phyloP scores from a whole-genome alignment of 164 flowering plant genomes.

The Chloranthus sessilifolius region DNA sequence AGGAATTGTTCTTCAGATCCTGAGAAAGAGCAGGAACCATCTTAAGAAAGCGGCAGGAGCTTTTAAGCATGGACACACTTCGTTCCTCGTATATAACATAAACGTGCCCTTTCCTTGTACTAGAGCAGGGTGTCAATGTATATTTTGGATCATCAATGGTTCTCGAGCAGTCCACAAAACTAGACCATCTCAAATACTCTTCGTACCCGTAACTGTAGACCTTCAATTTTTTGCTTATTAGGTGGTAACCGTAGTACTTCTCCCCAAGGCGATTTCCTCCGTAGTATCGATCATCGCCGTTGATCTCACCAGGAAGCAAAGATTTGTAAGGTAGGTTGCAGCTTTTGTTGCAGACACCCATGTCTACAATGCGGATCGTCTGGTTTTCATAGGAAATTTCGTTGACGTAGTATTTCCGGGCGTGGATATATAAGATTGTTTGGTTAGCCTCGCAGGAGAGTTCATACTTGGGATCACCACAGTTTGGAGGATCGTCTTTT shows the following conservation, averaged over 20 bases:
- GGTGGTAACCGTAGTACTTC: no score
- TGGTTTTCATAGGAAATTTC: neutral
- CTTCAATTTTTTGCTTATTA: no score
- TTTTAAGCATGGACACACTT: no score
- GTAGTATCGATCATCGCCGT: neutral
- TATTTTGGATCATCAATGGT: neutral
- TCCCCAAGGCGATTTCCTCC: no score
- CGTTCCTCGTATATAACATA: no score
- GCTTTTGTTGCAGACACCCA: neutral
- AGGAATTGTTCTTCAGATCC: no score
- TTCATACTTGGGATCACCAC: neutral
- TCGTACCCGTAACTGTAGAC: no score
- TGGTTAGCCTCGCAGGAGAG: slow-evolving; percentile 7
- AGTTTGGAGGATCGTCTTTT: neutral
- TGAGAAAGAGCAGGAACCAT: no score
- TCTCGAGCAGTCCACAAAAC: neutral
- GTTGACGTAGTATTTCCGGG: slow-evolving; percentile 5
- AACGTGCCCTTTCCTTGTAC: no score
- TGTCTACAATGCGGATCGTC: slow-evolving; percentile 4
- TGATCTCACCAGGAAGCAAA: neutral
- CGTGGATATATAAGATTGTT: neutral
- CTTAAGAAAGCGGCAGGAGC: no score
- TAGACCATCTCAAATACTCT: no score
- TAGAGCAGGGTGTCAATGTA: neutral
- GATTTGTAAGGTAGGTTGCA: neutral